Conservation (phyloP, 1,284 basidiomycete genomes). For the Volvariella volvacea region DNA sequence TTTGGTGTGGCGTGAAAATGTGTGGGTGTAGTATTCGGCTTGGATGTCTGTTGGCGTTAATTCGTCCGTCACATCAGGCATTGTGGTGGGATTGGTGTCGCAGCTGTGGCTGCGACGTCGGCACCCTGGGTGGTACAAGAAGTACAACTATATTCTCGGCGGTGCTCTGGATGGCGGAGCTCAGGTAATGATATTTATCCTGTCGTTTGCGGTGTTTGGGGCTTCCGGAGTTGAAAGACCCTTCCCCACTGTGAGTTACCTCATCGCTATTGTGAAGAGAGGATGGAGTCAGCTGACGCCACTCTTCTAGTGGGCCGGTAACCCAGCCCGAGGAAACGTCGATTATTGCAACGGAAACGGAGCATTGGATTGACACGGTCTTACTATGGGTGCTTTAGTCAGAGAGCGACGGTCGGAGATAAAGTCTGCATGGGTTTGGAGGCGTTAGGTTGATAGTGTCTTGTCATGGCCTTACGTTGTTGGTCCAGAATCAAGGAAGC, state of each 20-base stretch:
- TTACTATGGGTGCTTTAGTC: too few species aligned
- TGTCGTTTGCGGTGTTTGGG: slow-evolving; percentile 66
- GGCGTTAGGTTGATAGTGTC: too few species aligned
- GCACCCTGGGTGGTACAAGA: slow-evolving; percentile 52
- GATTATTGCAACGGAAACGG: slow-evolving; percentile 58
- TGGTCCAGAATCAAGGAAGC: neutral
- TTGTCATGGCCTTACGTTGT: too few species aligned
- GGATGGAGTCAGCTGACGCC: neutral
- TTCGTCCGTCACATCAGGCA: slow-evolving; percentile 34
- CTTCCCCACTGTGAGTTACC: slow-evolving; percentile 42
- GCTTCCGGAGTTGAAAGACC: slow-evolving; percentile 43
- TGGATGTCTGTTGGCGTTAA: slow-evolving; percentile 44
- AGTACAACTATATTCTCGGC: slow-evolving; percentile 65
- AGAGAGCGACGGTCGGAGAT: too few species aligned
- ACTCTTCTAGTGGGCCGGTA: slow-evolving; percentile 42
- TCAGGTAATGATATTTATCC: slow-evolving; percentile 60
- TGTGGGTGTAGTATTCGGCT: slow-evolving; percentile 29
- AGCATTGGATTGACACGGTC: slow-evolving; percentile 31
- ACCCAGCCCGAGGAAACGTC: slow-evolving; percentile 43
- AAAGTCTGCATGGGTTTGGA: too few species aligned
- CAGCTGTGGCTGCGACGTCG: slow-evolving; percentile 53
- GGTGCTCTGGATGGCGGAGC: slow-evolving; percentile 65
- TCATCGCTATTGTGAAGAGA: neutral
- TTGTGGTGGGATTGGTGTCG: slow-evolving; percentile 50
- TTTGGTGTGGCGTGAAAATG: neutral